Conservation (phyloP, 2,329 filamentous ascomycete genomes). For the Pseudogymnoascus sp. region DNA sequence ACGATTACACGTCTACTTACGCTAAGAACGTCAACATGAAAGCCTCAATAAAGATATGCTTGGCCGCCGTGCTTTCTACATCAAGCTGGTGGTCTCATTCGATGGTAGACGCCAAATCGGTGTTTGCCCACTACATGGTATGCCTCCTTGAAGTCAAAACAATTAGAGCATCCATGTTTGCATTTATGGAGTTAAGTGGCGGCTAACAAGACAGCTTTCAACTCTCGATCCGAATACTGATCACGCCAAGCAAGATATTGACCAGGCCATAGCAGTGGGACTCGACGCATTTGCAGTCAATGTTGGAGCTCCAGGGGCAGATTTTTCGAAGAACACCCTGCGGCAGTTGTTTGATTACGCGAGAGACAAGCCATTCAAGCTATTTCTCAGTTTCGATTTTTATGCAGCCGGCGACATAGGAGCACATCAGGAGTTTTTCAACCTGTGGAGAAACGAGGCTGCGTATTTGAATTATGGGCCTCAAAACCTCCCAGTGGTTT, state of each 20-base stretch:
- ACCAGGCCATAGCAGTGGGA: constrained; percentile 11
- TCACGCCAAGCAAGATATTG: constrained; percentile 6
- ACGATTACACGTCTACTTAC: background rate
- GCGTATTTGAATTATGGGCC: constrained; percentile 29
- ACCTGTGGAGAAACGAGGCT: constrained; percentile 25
- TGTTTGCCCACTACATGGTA: constrained; percentile 15
- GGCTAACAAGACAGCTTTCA: background rate
- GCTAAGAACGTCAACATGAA: background rate
- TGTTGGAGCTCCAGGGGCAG: constrained; percentile 26
- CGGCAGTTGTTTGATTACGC: constrained; percentile 31
- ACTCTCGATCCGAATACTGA: background rate
- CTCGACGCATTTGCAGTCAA: constrained; percentile 32
- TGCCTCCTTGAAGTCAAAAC: background rate
- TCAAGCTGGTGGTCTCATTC: background rate
- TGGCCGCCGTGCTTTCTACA: background rate
- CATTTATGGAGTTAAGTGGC: background rate
- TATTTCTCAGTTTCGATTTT: constrained; percentile 36
- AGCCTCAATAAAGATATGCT: background rate
- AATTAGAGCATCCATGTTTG: background rate
- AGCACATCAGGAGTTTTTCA: constrained; percentile 19
- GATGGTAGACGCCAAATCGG: background rate
- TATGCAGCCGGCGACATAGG: constrained; percentile 17
- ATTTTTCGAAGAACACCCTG: constrained; percentile 26
- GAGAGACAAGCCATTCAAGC: constrained; percentile 28
- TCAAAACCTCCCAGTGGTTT: constrained; percentile 29